A percentile compares a stretch with the other conserved stretches of the same genome.
These are phyloP conservation scores for Laguncularia racemosa DNA, from an alignment of 345 rosid species.

Conservation along the genomic window DNA sequence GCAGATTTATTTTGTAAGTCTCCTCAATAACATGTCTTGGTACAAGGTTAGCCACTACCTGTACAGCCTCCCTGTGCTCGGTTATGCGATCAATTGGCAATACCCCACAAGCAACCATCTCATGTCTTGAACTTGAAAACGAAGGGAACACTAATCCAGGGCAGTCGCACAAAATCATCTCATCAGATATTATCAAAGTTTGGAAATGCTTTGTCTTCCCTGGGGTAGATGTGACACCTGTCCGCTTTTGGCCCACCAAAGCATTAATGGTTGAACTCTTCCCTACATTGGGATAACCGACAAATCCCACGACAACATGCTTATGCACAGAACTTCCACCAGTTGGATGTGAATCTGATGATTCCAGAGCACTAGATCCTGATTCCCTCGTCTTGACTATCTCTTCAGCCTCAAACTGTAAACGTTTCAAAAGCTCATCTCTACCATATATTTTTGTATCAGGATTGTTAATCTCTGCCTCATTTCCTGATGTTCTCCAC, in stretches of 20 bases:
- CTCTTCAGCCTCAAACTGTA: constrained; percentile 71
- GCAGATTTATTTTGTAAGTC: constrained; percentile 67
- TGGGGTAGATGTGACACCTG: constrained; percentile 91
- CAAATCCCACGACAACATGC: constrained; percentile 72
- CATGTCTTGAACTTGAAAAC: constrained; percentile 82
- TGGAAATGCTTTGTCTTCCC: constrained; percentile 98
- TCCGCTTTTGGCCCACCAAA: constrained; percentile 80
- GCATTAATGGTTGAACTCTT: constrained; percentile 96
- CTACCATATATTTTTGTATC: constrained; percentile 62
- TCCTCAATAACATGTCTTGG: constrained; percentile 58
- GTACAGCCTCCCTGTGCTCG: constrained; percentile 79
- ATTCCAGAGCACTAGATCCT: constrained; percentile 17
- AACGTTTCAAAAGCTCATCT: constrained; percentile 68
- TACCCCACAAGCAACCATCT: constrained; percentile 93
- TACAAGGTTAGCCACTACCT: constrained; percentile 74
- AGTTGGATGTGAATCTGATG: constrained; percentile 17
- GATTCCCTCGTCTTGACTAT: constrained; percentile 43
- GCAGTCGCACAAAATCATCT: constrained; percentile 82
- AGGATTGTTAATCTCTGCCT: constrained; percentile 32
- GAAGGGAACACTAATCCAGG: constrained; percentile 92
- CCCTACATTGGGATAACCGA: constrained; percentile 96
- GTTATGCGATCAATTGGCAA: constrained; percentile 92
- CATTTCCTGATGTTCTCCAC: constrained; percentile 25
- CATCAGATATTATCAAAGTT: constrained; percentile 70
- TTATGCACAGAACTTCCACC: constrained; percentile 16